Evolutionary conservation across 78 protist genomes (phyloP), one percentile per base, ranked within the genome.

Genomic region (Polysphondylium violaceum): DNA sequence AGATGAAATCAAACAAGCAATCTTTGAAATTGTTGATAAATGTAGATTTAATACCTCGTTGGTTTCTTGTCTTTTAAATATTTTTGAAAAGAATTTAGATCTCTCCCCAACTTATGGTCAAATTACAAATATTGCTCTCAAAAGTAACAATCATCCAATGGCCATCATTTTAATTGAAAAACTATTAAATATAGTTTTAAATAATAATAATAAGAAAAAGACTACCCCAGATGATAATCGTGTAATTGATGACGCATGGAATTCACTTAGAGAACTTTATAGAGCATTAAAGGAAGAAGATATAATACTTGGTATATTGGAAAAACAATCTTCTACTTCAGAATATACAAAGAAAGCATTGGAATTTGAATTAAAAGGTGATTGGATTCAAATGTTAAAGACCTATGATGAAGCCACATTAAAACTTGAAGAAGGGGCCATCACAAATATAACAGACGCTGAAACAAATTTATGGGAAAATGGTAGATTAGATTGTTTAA

Each of bases 401-500:
- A 31, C 59, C 0, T 94, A 94, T 63, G 74, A 81, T 36, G 88
- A 55, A 33, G 94, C 86, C 16, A 51, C 83, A n/a, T 55, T 51
- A 0, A 56, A 55, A 27, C 51, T 72, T 7, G 95, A 91, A 27
- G 16, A 9, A 4, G 88, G 94, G 25, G 56, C 67, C 14, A 27
- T 88, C 21, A 35, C 17, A 60, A 19, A 65, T 21, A 25, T 74
- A 27, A 55, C 92, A 68, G 51, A 31, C 12, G 33, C 60, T 23
- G 94, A 94, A 43, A 47, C 76, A 0, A 61, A 74, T 0, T 50
- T 90, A 1, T 94, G 96, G 95, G 95, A 94, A 55, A 86, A 87
- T 40, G 94, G 93, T 23, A 41, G 86, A 60, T 55, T 85, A 8
- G 87, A 94, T 35, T 79, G 96, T 56, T 72, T 60, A 43, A 16